Percentiles rank a stretch among this genome's conserved stretches.
Conservation (phyloP, 176 grass and related monocot genomes). For the Saccharum officinarum region DNA sequence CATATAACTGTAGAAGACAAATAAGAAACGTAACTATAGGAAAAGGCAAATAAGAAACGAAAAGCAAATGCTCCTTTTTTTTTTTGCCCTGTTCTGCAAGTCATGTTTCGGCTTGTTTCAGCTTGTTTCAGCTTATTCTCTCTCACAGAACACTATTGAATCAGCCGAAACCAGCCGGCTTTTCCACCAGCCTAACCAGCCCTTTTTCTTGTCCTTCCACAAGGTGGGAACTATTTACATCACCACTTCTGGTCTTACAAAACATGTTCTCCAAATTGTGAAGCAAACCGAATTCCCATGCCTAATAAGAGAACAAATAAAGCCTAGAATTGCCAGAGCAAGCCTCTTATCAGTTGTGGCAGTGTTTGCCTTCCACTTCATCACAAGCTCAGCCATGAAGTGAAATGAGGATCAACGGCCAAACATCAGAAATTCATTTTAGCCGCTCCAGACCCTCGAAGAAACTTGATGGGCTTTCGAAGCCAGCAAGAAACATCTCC, state of each 20-base stretch:
- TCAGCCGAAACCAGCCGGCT: no score
- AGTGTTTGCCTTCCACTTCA: neutral
- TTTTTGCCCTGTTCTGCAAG: no score
- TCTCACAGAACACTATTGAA: no score
- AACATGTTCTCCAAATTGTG: conserved; percentile 10
- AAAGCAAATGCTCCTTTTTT: no score
- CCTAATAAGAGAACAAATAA: conserved; percentile 43
- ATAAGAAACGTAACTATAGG: no score
- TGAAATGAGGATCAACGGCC: neutral
- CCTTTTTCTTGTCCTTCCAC: neutral
- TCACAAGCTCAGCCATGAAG: neutral
- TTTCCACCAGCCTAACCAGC: no score
- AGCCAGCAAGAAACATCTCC: neutral
- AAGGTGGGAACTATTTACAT: conserved; percentile 16
- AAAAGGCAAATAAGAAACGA: neutral
- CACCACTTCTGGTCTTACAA: neutral
- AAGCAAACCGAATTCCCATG: conserved; percentile 3
- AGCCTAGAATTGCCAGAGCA: neutral
- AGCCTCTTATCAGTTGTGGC: conserved; percentile 10
- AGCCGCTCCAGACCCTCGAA: conserved; percentile 6
- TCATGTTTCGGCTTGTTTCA: no score
- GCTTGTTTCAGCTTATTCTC: no score
- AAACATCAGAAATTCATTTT: neutral
- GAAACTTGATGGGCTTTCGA: conserved; percentile 22
- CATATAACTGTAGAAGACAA: no score